phyloP scores from a whole-genome alignment of 2,329 filamentous ascomycete genomes.

The Neurospora sp. region DNA sequence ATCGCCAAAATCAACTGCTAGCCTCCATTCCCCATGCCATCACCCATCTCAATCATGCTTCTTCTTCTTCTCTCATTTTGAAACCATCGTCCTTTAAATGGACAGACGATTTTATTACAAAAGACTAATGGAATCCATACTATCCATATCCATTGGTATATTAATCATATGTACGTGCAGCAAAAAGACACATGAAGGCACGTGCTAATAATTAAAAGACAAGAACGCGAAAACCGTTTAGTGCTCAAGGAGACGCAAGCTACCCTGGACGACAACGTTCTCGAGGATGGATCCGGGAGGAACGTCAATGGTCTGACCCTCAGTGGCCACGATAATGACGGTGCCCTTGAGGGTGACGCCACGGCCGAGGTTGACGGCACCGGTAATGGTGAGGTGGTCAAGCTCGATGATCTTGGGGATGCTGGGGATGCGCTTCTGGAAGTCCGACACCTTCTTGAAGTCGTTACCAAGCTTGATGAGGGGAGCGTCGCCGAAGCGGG shows the following conservation, averaged over 20 bases:
- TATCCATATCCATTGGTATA: background rate
- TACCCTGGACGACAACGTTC: constrained; percentile 98
- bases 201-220: background rate
- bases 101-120: background rate
- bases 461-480: constrained; percentile 97
- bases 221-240: constrained; percentile 24
- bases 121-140: background rate
- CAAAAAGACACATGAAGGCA: background rate
- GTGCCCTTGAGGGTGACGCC: constrained; percentile 96
- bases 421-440: constrained; percentile 77
- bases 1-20: background rate
- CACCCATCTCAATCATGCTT: background rate
- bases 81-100: background rate
- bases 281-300: constrained; percentile 94
- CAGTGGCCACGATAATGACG: constrained; percentile 96
- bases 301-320: constrained; percentile 96
- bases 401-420: constrained; percentile 88
- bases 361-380: constrained; percentile 90
- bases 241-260: constrained; percentile 65
- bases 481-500: constrained; percentile 90
- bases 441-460: constrained; percentile 99
- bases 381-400: constrained; percentile 94
- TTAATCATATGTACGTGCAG: background rate
- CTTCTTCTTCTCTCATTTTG: background rate
- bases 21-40: background rate